Conservation (phyloP, 2,329 filamentous ascomycete species). For the Ilyonectria mors-panacis region DNA sequence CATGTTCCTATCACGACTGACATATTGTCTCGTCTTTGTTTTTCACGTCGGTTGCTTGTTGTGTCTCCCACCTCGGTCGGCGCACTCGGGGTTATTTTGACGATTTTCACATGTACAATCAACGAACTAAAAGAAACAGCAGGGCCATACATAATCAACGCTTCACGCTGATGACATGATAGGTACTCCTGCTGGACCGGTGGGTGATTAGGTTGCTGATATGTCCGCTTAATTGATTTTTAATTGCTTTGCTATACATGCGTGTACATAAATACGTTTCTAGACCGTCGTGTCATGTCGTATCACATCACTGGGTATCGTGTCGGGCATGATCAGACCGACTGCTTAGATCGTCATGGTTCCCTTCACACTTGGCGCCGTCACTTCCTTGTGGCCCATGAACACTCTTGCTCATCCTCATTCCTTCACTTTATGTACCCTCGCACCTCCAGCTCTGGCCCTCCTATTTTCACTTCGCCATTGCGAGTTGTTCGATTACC, state of each 20-base stretch:
- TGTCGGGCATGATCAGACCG: slow-evolving; percentile 10
- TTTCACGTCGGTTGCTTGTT: not conserved
- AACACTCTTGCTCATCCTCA: not conserved
- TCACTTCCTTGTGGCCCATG: not conserved
- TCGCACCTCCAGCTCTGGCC: not conserved
- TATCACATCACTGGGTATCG: slow-evolving; percentile 30
- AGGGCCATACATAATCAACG: not conserved
- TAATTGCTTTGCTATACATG: slow-evolving; percentile 10
- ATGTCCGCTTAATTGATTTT: slow-evolving; percentile 21
- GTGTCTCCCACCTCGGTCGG: not conserved
- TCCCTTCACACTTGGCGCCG: slow-evolving; percentile 5
- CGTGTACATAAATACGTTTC: slow-evolving; percentile 18
- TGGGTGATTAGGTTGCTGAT: not conserved
- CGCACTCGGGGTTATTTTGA: not conserved
- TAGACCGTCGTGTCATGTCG: slow-evolving; percentile 20
- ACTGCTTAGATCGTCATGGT: slow-evolving; percentile 11
- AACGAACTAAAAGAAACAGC: not conserved
- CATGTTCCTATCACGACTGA: not conserved
- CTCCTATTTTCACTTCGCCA: not conserved
- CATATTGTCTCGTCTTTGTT: not conserved
- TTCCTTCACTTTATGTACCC: not conserved
- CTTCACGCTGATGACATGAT: not conserved
- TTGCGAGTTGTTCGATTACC: not conserved
- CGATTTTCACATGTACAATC: slow-evolving; percentile 1
- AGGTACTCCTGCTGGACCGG: not conserved